Conservation (phyloP, 768 basidiomycete genomes). For the Suillus occidentalis region DNA sequence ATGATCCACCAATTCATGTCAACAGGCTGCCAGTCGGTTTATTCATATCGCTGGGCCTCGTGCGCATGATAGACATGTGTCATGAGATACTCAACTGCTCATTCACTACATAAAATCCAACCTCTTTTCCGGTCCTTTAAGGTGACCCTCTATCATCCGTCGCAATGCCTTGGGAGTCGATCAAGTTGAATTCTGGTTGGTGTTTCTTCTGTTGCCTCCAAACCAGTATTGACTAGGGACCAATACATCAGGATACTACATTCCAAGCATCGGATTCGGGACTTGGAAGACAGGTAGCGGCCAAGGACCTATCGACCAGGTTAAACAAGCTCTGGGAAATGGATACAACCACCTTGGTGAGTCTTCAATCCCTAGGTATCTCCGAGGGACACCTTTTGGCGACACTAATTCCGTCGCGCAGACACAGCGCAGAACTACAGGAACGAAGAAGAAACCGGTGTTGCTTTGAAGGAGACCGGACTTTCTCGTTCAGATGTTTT, state of each 20-base stretch:
- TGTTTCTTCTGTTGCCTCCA: not conserved
- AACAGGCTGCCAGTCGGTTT: not conserved
- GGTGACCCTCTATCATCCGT: not conserved
- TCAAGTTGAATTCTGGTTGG: not conserved
- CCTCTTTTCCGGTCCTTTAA: not conserved
- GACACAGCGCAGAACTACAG: conserved; percentile 62
- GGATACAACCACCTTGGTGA: conserved; percentile 66
- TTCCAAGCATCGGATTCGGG: conserved; percentile 1
- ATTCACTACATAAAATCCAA: not conserved
- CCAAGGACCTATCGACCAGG: conserved; percentile 47
- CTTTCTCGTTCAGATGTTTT: conserved; percentile 54
- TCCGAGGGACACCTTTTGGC: not conserved
- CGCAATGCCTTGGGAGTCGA: not conserved
- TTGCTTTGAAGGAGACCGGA: conserved; percentile 47
- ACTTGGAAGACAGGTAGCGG: conserved; percentile 37
- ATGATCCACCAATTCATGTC: not conserved
- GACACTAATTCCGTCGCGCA: conserved; percentile 19
- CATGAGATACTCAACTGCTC: not conserved
- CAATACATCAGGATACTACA: not conserved
- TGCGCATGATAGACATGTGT: not conserved
- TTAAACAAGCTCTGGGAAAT: conserved; percentile 60
- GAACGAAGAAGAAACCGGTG: conserved; percentile 53
- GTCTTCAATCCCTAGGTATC: conserved; percentile 12
- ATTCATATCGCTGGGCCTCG: not conserved
- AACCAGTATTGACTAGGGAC: not conserved